Conservation (phyloP, 108 stramenopile genomes). For the Schizochytrium sp. region DNA sequence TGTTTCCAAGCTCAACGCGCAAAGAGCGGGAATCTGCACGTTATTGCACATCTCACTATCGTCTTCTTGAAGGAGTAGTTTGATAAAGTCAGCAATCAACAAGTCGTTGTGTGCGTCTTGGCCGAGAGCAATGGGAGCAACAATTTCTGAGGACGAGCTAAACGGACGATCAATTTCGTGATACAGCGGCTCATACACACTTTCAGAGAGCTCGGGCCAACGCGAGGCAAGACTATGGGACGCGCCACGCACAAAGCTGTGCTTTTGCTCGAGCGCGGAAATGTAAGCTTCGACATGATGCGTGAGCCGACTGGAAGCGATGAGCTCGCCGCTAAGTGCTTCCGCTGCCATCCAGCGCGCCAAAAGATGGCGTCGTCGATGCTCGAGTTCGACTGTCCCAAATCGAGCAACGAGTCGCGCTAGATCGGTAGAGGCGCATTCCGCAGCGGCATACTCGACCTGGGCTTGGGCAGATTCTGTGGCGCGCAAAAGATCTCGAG, state of each 20-base stretch:
- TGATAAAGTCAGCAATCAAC: too few relatives aligned
- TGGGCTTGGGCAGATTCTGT: neutral
- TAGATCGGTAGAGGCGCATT: neutral
- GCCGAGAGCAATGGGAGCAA: too few relatives aligned
- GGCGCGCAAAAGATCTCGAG: neutral
- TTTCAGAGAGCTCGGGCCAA: neutral
- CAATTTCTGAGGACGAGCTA: too few relatives aligned
- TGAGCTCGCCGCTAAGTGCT: neutral
- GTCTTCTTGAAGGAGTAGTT: too few relatives aligned
- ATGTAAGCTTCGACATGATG: neutral
- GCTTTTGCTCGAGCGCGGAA: neutral
- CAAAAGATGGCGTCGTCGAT: neutral
- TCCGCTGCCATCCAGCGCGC: neutral
- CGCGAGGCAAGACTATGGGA: neutral
- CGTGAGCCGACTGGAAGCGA: neutral
- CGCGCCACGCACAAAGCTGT: neutral
- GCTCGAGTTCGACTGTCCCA: neutral
- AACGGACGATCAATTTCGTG: neutral
- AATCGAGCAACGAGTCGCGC: neutral
- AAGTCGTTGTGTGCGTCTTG: too few relatives aligned
- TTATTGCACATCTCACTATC: too few relatives aligned
- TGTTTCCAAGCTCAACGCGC: too few relatives aligned
- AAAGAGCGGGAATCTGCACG: too few relatives aligned
- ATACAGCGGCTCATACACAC: neutral
- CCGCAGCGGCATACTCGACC: neutral